Percentiles rank a stretch among this genome's conserved stretches.
phyloP scores from a whole-genome alignment of 2,329 filamentous ascomycete genomes.

The Ophiosphaerella herpotricha region DNA sequence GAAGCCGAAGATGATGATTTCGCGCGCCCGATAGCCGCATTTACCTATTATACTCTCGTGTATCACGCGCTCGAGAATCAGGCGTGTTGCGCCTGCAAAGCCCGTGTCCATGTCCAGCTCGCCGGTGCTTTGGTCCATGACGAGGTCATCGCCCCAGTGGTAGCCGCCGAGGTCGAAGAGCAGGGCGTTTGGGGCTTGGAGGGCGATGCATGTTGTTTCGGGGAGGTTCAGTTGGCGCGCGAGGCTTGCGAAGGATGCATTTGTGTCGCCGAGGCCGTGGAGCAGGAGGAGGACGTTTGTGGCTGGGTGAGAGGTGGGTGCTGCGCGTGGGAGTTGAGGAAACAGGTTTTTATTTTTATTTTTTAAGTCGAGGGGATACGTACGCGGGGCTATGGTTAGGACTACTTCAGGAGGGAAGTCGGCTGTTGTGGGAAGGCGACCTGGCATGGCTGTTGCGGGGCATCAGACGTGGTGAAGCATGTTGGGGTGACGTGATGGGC shows the following conservation, averaged over 20 bases:
- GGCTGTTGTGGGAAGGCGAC: slow-evolving; percentile 48
- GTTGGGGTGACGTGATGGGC: slow-evolving; percentile 12
- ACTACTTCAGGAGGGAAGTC: slow-evolving; percentile 51
- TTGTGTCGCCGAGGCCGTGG: slow-evolving; percentile 81
- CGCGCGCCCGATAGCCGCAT: slow-evolving; percentile 55
- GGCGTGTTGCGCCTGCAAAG: slow-evolving; percentile 49
- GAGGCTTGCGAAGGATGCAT: slow-evolving; percentile 70
- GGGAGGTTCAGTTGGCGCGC: slow-evolving; percentile 72
- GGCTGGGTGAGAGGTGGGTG: slow-evolving; percentile 59
- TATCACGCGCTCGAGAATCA: slow-evolving; percentile 53
- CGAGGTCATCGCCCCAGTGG: slow-evolving; percentile 65
- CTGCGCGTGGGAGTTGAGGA: slow-evolving; percentile 24
- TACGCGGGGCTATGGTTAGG: slow-evolving; percentile 53
- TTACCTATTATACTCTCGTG: slow-evolving; percentile 52
- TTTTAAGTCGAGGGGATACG: slow-evolving; percentile 17
- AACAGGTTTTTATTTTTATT: too few species aligned
- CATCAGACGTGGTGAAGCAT: slow-evolving; percentile 17
- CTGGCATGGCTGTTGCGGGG: slow-evolving; percentile 40
- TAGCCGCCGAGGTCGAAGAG: slow-evolving; percentile 70
- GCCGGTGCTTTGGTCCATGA: slow-evolving; percentile 58
- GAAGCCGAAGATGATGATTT: slow-evolving; percentile 61
- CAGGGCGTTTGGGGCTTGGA: slow-evolving; percentile 72
- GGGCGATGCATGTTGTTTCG: slow-evolving; percentile 74
- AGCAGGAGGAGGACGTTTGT: slow-evolving; percentile 80
- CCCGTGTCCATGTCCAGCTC: slow-evolving; percentile 61